Evolutionary conservation across 2,329 filamentous ascomycete species (phyloP), one percentile per base, ranked within the genome.

Genomic region (Albifimbria verrucaria): DNA sequence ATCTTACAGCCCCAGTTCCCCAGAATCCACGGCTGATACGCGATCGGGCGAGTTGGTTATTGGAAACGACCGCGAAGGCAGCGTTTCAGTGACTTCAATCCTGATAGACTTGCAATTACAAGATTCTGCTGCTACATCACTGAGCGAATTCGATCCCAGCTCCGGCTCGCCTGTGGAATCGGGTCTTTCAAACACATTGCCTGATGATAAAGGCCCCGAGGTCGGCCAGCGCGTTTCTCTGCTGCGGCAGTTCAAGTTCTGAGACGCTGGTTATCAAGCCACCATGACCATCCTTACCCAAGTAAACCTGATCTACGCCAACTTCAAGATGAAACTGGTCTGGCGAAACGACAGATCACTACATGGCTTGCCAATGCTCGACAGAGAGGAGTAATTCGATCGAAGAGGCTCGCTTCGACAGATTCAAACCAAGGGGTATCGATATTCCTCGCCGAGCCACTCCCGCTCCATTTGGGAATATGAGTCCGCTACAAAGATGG

Each of bases 301-400:
- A 90, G 82, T 18, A 89, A 93, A 39, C 83, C 89, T 49, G 88
- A 94, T 65, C 92, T 91, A 65, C 86, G 89, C 55, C 78, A 81
- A 51, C 76, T 95, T 3, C 36, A 86, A 88, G 67, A 77, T 79
- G 51, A 79, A 59, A 94, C 90, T 1, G 89, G 89, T 6, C 77
- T 95, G 28, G 89, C 82, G 62, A 81, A 87, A 60, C 86, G 79
- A 17, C 90, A 95, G 65, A 91, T 94, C 57, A 85, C 84, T 17
- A 94, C 92, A 67, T 94, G 90, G 90, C 82, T 94, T 46, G 90
- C 90, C 53, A 95, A 94, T 68, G 89, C 89, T 52, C 82, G 90
- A 47, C 82, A 90, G 54, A 80, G 90, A 57, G 83, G 87, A 59
- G 94, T 93, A 72, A 82, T 85, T 52, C 81, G 42, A 75, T 83